A percentile compares a stretch with the other conserved stretches of the same genome.
Conservation (phyloP, 169 alveolate species). For the Eimeria zaria region DNA sequence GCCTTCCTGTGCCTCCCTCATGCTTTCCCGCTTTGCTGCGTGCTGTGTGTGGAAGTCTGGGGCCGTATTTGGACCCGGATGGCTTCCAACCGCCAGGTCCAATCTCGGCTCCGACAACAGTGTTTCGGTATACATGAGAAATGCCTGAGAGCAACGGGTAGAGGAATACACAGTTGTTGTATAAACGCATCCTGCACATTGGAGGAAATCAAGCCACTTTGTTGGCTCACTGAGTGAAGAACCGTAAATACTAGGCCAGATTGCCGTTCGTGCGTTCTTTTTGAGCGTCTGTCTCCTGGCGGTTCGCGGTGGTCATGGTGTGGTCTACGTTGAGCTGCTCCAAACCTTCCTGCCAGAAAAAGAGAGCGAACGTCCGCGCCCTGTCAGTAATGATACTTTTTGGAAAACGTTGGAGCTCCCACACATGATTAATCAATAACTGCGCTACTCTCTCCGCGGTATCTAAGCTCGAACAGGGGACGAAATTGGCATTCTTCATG, state of each 20-base stretch:
- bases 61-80: not conserved
- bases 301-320: not conserved
- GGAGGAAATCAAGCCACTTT: not conserved
- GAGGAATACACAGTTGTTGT: not conserved
- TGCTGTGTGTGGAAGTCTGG: not conserved
- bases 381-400: not conserved
- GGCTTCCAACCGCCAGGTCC: not conserved
- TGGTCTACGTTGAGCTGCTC: not conserved
- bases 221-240: not conserved
- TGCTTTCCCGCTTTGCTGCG: not conserved
- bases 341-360: not conserved
- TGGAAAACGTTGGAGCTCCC: not conserved
- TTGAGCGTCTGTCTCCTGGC: not conserved
- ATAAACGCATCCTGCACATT: not conserved
- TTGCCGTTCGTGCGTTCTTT: not conserved
- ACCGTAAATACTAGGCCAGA: not conserved
- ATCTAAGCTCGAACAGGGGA: not conserved
- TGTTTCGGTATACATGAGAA: not conserved
- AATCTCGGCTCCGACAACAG: not conserved
- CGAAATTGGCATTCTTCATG: not conserved
- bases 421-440: not conserved
- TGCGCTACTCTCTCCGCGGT: not conserved
- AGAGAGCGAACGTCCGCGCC: not conserved
- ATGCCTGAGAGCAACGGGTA: not conserved
- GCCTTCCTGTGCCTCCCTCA: not conserved